These are phyloP conservation scores for Astrocystis sublimbata DNA, from an alignment of 495 filamentous ascomycete species.

Conservation along the genomic window DNA sequence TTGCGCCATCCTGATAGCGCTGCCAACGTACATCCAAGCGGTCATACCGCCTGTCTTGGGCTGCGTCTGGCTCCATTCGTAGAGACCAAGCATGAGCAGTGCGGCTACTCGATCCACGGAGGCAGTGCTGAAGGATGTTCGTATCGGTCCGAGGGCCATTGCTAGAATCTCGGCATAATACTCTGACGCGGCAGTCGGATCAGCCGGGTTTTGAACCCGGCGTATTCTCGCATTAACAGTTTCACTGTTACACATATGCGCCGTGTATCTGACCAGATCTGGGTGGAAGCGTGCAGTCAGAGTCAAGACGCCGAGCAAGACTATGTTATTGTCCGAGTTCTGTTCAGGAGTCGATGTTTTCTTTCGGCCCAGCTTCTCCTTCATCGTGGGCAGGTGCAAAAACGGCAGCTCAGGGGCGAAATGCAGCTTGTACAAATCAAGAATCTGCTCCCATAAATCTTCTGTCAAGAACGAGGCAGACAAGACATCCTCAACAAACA, in stretches of 20 bases:
- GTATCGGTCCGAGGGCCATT: constrained; percentile 60
- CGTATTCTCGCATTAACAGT: constrained; percentile 38
- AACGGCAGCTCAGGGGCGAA: constrained; percentile 83
- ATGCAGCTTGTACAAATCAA: constrained; percentile 80
- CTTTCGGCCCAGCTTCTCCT: constrained; percentile 51
- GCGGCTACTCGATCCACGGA: constrained; percentile 74
- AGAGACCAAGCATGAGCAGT: constrained; percentile 77
- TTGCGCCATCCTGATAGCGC: constrained; percentile 73
- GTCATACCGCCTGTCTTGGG: constrained; percentile 62
- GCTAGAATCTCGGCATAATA: constrained; percentile 75
- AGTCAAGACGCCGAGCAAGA: constrained; percentile 75
- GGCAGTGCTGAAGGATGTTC: constrained; percentile 54
- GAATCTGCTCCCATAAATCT: constrained; percentile 68
- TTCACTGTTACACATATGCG: constrained; percentile 39
- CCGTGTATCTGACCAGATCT: constrained; percentile 64
- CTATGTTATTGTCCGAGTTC: constrained; percentile 54
- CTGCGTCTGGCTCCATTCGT: constrained; percentile 77
- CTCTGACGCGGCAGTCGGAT: constrained; percentile 71
- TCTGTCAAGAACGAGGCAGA: constrained; percentile 61
- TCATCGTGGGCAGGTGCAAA: constrained; percentile 76
- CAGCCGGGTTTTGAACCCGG: constrained; percentile 35
- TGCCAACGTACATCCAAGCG: constrained; percentile 77
- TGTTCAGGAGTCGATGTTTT: constrained; percentile 47
- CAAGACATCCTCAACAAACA: constrained; percentile 50
- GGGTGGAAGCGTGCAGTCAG: constrained; percentile 79